These are phyloP conservation scores for Aspergillus terreus DNA, from an alignment of 2,329 filamentous ascomycete species.

Conservation along the genomic window DNA sequence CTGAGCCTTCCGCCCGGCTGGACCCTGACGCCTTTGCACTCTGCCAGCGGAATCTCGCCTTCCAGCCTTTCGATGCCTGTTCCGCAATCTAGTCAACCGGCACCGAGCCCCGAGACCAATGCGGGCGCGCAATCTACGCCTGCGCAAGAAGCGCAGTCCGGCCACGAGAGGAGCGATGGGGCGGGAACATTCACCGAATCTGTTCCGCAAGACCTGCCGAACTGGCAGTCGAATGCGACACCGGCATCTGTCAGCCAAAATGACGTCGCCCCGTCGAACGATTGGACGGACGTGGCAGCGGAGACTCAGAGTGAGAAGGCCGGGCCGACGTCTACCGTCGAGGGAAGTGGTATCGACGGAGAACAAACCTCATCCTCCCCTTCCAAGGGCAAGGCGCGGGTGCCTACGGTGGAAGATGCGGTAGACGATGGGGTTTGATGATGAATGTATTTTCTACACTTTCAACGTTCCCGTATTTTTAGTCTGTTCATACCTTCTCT, in stretches of 20 bases:
- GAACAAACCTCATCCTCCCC: conserved; percentile 18
- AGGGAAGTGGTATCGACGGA: not conserved
- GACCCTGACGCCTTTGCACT: conserved; percentile 29
- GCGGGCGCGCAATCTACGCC: not conserved
- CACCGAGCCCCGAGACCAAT: not conserved
- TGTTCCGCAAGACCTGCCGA: conserved; percentile 10
- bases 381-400: conserved; percentile 32
- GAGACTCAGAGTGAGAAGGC: conserved; percentile 15
- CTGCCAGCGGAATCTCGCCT: conserved; percentile 3
- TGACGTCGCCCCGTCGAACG: conserved; percentile 25
- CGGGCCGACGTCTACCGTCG: not conserved
- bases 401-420: conserved; percentile 34
- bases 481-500: not conserved
- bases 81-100: conserved; percentile 1
- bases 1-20: conserved; percentile 51
- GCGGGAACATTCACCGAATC: conserved; percentile 1
- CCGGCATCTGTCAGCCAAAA: conserved; percentile 8
- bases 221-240: conserved; percentile 15
- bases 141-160: conserved; percentile 1
- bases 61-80: conserved; percentile 5
- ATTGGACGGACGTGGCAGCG: conserved; percentile 27
- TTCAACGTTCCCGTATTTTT: not conserved
- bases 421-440: conserved; percentile 25
- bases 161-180: not conserved
- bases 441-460: not conserved